Evolutionary conservation across 306 rosid species (phyloP).

Genomic region (Cyclanthera cordifolia): DNA sequence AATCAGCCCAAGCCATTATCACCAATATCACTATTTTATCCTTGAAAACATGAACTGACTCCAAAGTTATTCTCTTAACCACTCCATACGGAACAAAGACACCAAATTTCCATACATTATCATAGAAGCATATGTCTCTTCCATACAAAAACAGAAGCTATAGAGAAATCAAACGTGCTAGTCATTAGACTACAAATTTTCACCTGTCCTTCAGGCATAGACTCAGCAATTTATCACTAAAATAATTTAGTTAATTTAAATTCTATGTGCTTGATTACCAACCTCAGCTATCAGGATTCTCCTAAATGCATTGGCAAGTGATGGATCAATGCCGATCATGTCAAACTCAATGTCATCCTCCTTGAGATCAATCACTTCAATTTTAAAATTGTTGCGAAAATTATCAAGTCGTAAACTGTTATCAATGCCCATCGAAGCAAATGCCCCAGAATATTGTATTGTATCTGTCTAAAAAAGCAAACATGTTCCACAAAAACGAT

Average conservation of each 20-base stretch:
- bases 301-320: slow-evolving; percentile 86
- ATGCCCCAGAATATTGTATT: slow-evolving; percentile 72
- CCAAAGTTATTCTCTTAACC: no score
- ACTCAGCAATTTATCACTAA: background rate
- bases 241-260: background rate
- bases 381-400: slow-evolving; percentile 58
- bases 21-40: background rate
- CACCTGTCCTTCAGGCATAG: background rate
- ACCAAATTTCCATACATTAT: background rate
- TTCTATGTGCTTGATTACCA: background rate
- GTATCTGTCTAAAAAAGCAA: slow-evolving; percentile 68
- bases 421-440: slow-evolving; percentile 52
- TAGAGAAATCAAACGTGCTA: background rate
- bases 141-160: background rate
- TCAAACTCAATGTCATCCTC: slow-evolving; percentile 73
- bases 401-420: slow-evolving; percentile 50
- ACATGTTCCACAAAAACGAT: background rate
- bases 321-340: slow-evolving; percentile 89
- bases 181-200: background rate
- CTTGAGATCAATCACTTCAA: slow-evolving; percentile 47
- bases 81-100: background rate
- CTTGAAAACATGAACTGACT: background rate
- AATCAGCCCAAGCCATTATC: background rate
- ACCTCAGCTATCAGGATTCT: slow-evolving; percentile 94
- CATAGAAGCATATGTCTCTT: background rate